phyloP scores from a whole-genome alignment of 768 basidiomycete species.

The Thelephora aurantiotincta region DNA sequence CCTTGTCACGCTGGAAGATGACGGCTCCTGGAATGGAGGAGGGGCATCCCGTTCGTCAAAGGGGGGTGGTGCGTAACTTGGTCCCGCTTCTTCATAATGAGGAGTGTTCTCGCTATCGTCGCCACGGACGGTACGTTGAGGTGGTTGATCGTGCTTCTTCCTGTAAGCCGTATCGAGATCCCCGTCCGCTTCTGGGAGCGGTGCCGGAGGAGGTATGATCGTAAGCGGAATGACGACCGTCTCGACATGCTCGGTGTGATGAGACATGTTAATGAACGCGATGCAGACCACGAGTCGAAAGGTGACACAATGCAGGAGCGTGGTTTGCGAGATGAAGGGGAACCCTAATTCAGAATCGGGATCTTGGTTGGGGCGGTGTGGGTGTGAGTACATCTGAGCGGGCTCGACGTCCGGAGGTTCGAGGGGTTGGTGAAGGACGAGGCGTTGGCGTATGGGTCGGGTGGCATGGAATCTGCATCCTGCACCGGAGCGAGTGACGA shows the following conservation, averaged over 20 bases:
- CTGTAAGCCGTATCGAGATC: slow-evolving; percentile 64
- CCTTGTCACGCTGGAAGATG: slow-evolving; percentile 15
- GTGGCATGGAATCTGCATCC: slow-evolving; percentile 81
- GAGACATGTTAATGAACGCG: slow-evolving; percentile 64
- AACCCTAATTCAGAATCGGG: slow-evolving; percentile 50
- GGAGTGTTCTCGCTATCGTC: slow-evolving; percentile 58
- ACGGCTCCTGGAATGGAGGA: slow-evolving; percentile 41
- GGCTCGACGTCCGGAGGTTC: slow-evolving; percentile 9
- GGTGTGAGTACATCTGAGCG: slow-evolving; percentile 34
- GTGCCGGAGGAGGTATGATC: slow-evolving; percentile 62
- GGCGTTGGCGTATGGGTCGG: slow-evolving; percentile 59
- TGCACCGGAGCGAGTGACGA: slow-evolving; percentile 78
- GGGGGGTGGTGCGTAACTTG: slow-evolving; percentile 68
- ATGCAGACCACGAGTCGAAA: slow-evolving; percentile 64
- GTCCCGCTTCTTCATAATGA: slow-evolving; percentile 62
- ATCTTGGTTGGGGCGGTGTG: slow-evolving; percentile 27
- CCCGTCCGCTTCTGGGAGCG: slow-evolving; percentile 66
- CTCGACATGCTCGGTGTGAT: slow-evolving; percentile 51
- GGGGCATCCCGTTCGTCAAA: slow-evolving; percentile 77
- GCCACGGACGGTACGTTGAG: slow-evolving; percentile 49
- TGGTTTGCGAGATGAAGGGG: slow-evolving; percentile 65
- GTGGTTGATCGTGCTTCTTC: slow-evolving; percentile 81
- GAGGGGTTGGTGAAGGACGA: slow-evolving; percentile 59
- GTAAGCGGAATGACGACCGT: slow-evolving; percentile 54
- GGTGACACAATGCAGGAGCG: slow-evolving; percentile 69